Base-by-base conservation (phyloP, 2,329 filamentous ascomycete genomes). In the Neonectria sp. region DNA sequence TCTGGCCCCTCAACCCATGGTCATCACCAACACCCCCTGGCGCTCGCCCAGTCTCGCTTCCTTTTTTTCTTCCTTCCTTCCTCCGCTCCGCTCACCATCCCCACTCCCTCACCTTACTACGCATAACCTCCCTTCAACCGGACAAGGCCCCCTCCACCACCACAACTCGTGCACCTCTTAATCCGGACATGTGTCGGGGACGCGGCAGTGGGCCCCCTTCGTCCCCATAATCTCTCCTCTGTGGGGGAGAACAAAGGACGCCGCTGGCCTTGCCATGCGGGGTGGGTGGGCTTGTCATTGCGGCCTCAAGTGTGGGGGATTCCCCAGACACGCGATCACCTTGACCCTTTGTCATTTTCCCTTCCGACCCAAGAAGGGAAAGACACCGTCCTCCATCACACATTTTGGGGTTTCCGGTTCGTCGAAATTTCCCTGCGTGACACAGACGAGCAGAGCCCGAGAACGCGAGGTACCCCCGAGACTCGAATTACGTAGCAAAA, bases 231-330 rank as follows among this genome's bases (percentile, higher is more conserved):
- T 63, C 58, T n/a, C 15, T 45, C 40, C 25, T 55, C 52, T 73
- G 71, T 69, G 71, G 71, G 71, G 71, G 62, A 72, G 33, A 33
- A 6, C 12, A 9, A 9, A 55, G 31, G 27, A 45, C 37, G 31
- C 55, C 40, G 51, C 49, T 52, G 45, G 27, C 29, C 37, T 27
- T 29, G 51, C 43, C 69, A 71, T 73, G 71, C 71, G 71, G 71
- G 72, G 35, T 37, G 35, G 69, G 65, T 74, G 71, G 71, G 35
- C 64, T 71, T 58, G 51, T 61, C 56, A 62, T 55, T 60, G 49
- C 43, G 55, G 55, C 24, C 25, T n/a, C 35, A 9, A 24, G 37
- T 55, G 58, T 61, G 58, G 58, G 48, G 58, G 55, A 60, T 60
- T 52, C 57, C 46, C 57, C 57, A 52, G 56, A 51, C 45, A 49